phyloP scores from a whole-genome alignment of 129 eudicot species.

The Pseudognaphalium luteoalbum region DNA sequence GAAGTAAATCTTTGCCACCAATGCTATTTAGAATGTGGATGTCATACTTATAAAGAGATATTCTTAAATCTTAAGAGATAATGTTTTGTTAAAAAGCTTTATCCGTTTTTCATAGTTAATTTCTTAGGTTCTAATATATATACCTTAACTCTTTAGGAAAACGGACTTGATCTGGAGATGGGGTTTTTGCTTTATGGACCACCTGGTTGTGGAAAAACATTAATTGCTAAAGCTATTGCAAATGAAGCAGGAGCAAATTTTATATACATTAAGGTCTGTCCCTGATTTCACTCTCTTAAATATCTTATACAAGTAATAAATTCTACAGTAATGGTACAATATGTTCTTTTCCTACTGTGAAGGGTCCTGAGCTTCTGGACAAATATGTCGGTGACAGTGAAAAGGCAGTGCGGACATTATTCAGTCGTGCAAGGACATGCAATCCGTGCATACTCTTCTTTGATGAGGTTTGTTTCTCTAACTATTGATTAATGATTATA shows the following conservation, averaged over 20 bases:
- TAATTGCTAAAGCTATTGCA: constrained; percentile 39
- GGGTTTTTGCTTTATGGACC: too few species aligned
- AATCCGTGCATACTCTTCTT: constrained; percentile 91
- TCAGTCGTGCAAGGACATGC: constrained; percentile 92
- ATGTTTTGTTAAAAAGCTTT: too few species aligned
- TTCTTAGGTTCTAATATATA: too few species aligned
- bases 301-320: background rate
- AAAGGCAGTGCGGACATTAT: constrained; percentile 73
- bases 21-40: too few species aligned
- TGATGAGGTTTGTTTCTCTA: constrained; percentile 61
- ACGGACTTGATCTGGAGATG: too few species aligned
- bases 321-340: background rate
- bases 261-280: constrained; percentile 78
- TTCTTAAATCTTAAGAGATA: too few species aligned
- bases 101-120: too few species aligned
- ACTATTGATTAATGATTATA: too few species aligned
- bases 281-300: background rate
- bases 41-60: too few species aligned
- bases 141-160: too few species aligned
- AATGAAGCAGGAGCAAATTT: constrained; percentile 75
- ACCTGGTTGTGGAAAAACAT: constrained; percentile 8
- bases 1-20: too few species aligned
- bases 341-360: constrained; percentile 2
- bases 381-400: constrained; percentile 98
- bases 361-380: constrained; percentile 95